Evolutionary conservation across 1,139 yeast genomes (phyloP).

Genomic region (Sugiyamaella pinicola): DNA sequence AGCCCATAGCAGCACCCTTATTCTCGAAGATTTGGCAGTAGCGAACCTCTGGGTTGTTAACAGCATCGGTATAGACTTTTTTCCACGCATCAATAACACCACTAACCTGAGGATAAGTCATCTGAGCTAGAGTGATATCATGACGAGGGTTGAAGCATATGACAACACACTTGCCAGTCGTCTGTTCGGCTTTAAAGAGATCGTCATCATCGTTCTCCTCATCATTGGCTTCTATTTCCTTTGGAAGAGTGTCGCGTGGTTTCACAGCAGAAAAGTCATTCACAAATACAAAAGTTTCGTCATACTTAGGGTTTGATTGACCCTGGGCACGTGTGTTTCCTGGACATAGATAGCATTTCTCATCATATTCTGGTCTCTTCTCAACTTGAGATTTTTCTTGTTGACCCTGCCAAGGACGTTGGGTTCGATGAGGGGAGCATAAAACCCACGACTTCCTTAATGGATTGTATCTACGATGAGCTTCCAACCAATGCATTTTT

Average conservation of each 20-base stretch:
- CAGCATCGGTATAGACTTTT: constrained; percentile 52
- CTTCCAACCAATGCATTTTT: constrained; percentile 32
- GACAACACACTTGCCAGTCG: constrained; percentile 69
- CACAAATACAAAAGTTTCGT: constrained; percentile 58
- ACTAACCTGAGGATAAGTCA: constrained; percentile 50
- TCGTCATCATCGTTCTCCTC: constrained; percentile 43
- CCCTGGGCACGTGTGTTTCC: constrained; percentile 65
- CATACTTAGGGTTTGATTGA: constrained; percentile 59
- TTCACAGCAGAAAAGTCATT: constrained; percentile 76
- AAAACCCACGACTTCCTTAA: constrained; percentile 63
- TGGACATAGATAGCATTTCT: constrained; percentile 73
- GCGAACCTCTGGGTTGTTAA: constrained; percentile 47
- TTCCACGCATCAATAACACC: constrained; percentile 64
- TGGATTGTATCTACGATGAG: constrained; percentile 73
- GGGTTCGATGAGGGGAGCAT: constrained; percentile 77
- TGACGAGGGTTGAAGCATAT: constrained; percentile 78
- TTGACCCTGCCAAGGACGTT: constrained; percentile 83
- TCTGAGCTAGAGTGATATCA: constrained; percentile 64
- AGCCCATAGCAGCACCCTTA: constrained; percentile 81
- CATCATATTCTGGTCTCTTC: constrained; percentile 58
- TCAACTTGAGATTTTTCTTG: constrained; percentile 54
- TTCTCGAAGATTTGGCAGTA: constrained; percentile 77
- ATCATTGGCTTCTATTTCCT: constrained; percentile 29
- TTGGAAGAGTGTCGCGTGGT: constrained; percentile 30
- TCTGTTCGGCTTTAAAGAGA: constrained; percentile 60